A percentile compares a stretch with the other conserved stretches of the same genome.
Conservation (phyloP, 129 eudicot species). For the Smallanthus sonchifolius region DNA sequence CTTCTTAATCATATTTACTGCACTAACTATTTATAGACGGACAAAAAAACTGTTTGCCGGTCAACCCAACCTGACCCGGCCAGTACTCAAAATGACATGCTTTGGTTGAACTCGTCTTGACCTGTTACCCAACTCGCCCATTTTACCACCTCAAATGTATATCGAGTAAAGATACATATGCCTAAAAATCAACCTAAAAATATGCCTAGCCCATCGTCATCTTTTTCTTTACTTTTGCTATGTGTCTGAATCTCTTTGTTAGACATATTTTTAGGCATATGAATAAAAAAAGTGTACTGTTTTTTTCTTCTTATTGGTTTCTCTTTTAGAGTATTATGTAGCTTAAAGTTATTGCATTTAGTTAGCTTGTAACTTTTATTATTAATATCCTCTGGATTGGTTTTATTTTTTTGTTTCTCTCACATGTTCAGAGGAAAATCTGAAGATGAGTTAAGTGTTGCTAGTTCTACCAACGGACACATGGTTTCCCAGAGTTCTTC, state of each 20-base stretch:
- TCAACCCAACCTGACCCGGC: not conserved
- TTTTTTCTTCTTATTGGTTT: not conserved
- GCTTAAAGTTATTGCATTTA: constrained; percentile 8
- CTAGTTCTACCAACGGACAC: constrained; percentile 47
- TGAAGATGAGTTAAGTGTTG: constrained; percentile 50
- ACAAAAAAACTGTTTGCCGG: not conserved
- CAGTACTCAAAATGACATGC: not conserved
- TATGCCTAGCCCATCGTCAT: not conserved
- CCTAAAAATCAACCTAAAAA: not conserved
- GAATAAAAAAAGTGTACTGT: not conserved
- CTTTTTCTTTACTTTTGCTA: not conserved
- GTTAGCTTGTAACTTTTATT: not conserved
- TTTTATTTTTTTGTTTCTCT: constrained; percentile 3
- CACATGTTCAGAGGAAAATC: constrained; percentile 46
- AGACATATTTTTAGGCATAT: not conserved
- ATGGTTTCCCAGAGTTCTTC: constrained; percentile 37
- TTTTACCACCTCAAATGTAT: too few relatives aligned
- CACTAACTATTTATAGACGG: not conserved
- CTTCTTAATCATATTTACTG: not conserved
- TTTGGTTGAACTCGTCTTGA: not conserved
- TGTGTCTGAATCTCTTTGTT: not conserved
- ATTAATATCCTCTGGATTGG: not conserved
- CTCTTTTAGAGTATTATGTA: not conserved
- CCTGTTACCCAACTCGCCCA: too few relatives aligned
- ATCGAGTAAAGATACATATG: not conserved